phyloP scores from a whole-genome alignment of 2,329 filamentous ascomycete genomes.

The Epichloe gansuensis region DNA sequence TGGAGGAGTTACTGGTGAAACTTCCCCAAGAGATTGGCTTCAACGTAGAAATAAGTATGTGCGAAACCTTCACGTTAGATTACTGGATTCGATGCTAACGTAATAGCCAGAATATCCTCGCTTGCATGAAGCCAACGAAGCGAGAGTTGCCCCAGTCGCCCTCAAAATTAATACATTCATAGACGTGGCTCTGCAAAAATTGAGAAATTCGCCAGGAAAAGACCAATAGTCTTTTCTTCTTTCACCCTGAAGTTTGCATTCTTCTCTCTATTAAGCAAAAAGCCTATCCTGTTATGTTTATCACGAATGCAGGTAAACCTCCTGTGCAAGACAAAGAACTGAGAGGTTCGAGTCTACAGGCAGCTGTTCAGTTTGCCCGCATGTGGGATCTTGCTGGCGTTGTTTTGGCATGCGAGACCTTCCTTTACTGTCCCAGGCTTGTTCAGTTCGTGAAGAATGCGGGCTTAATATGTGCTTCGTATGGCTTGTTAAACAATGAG shows the following conservation, averaged over 20 bases:
- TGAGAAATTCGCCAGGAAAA: constrained; percentile 14
- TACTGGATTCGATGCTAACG: background rate
- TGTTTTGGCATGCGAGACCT: constrained; percentile 22
- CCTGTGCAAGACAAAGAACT: constrained; percentile 19
- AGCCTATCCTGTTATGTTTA: constrained; percentile 21
- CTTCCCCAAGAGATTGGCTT: constrained; percentile 24
- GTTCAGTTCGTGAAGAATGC: constrained; percentile 20
- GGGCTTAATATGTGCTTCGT: constrained; percentile 22
- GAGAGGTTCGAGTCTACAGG: constrained; percentile 23
- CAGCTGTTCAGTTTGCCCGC: constrained; percentile 25
- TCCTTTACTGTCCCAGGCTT: constrained; percentile 24
- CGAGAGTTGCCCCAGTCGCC: constrained; percentile 20
- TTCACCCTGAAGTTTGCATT: constrained; percentile 26
- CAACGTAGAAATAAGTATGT: constrained; percentile 28
- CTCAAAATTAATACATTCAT: constrained; percentile 28
- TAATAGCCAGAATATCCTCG: constrained; percentile 25
- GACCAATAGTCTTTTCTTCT: constrained; percentile 23
- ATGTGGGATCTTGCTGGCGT: constrained; percentile 25
- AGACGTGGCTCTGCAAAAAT: constrained; percentile 21
- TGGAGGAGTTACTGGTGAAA: constrained; percentile 23
- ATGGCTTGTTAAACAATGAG: constrained; percentile 21
- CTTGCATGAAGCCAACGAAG: constrained; percentile 23
- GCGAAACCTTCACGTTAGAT: background rate
- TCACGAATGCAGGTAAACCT: constrained; percentile 19
- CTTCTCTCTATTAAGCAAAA: constrained; percentile 21